Percentiles rank a stretch among this genome's conserved stretches.
phyloP scores from a whole-genome alignment of 1,284 basidiomycete genomes.

The Stygiomarasmius scandens region DNA sequence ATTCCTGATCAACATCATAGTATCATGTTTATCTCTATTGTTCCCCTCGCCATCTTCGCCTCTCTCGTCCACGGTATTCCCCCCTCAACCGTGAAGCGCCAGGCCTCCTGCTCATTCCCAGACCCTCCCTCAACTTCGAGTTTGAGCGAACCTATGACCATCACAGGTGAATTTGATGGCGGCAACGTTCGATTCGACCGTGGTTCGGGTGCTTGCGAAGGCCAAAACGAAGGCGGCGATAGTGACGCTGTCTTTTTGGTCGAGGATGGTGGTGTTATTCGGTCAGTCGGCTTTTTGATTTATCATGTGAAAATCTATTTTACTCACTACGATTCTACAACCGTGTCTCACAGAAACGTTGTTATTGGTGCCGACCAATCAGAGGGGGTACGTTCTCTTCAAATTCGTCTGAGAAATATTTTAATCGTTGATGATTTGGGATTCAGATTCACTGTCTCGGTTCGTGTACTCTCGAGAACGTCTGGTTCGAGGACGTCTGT shows the following conservation, averaged over 20 bases:
- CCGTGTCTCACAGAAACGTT: conserved; percentile 15
- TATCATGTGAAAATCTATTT: not conserved
- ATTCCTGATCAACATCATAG: not conserved
- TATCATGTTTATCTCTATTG: not conserved
- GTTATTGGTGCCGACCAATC: conserved; percentile 21
- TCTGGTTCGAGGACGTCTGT: conserved; percentile 22
- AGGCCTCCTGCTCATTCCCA: conserved; percentile 19
- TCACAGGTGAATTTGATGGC: conserved; percentile 16
- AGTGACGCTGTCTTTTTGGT: conserved; percentile 20
- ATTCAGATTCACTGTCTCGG: conserved; percentile 16
- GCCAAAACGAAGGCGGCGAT: conserved; percentile 19
- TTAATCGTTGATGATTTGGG: too few species aligned
- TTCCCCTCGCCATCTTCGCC: not conserved
- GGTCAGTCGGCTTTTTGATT: not conserved
- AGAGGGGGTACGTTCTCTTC: conserved; percentile 12
- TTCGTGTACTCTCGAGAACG: conserved; percentile 19
- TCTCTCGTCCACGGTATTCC: not conserved
- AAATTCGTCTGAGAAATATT: too few species aligned
- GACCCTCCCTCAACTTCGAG: conserved; percentile 16
- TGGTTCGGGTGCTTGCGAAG: conserved; percentile 16
- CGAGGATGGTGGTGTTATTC: conserved; percentile 15
- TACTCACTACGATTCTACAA: too few species aligned
- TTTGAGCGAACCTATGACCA: conserved; percentile 17
- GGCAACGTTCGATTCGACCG: conserved; percentile 21
- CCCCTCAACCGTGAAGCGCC: not conserved